A percentile compares a stretch with the other conserved stretches of the same genome.
Conservation (phyloP, 352 stramenopile species). For the Phytophthora colocasiae region DNA sequence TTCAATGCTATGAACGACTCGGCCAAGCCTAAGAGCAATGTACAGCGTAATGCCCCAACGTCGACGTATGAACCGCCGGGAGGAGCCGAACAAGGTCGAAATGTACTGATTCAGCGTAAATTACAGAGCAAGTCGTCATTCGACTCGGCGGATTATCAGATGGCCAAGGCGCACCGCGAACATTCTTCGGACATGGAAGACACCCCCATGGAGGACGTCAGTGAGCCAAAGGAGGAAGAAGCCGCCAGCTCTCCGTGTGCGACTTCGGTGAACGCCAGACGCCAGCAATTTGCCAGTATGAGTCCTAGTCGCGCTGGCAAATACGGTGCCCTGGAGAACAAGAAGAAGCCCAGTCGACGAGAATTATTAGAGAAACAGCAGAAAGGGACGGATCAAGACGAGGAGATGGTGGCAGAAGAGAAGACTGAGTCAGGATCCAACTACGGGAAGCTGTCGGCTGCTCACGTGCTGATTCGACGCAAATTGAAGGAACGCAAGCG, state of each 20-base stretch:
- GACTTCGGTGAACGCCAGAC: constrained; percentile 21
- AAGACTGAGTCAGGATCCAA: constrained; percentile 32
- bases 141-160: constrained; percentile 83
- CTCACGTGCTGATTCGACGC: constrained; percentile 80
- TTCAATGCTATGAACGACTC: constrained; percentile 48
- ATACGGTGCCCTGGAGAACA: constrained; percentile 50
- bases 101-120: constrained; percentile 78
- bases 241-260: constrained; percentile 60
- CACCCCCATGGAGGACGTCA: constrained; percentile 42
- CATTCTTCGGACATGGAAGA: constrained; percentile 19
- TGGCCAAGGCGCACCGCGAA: constrained; percentile 38
- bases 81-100: constrained; percentile 57
- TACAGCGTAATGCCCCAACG: constrained; percentile 20
- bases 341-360: constrained; percentile 36
- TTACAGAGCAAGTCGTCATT: constrained; percentile 75
- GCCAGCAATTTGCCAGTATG: constrained; percentile 55
- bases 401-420: constrained; percentile 2
- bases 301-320: constrained; percentile 60
- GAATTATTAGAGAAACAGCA: constrained; percentile 49
- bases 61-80: constrained; percentile 24
- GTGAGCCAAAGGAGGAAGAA: constrained; percentile 7
- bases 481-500: constrained; percentile 85
- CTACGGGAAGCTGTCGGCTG: constrained; percentile 70
- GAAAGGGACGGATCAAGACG: constrained; percentile 1
- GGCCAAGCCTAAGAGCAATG: constrained; percentile 28